These are phyloP conservation scores for Suillus paluster DNA, from an alignment of 768 basidiomycete species.

Conservation along the genomic window DNA sequence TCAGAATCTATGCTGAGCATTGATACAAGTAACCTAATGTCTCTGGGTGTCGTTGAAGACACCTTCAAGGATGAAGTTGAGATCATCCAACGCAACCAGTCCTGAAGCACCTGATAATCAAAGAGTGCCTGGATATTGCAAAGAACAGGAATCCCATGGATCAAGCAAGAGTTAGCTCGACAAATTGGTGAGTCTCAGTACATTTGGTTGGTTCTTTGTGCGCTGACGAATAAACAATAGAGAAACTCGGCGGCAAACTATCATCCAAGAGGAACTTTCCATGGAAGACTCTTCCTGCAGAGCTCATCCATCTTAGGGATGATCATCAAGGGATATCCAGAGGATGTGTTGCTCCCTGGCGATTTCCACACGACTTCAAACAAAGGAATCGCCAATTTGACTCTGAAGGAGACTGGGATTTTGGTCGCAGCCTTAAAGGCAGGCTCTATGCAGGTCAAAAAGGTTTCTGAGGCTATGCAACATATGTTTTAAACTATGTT, in stretches of 20 bases:
- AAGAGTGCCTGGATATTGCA: slow-evolving; percentile 1
- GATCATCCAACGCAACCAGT: background rate
- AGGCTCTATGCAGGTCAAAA: background rate
- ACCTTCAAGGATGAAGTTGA: background rate
- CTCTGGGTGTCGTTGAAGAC: background rate
- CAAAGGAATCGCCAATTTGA: background rate
- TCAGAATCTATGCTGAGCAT: background rate
- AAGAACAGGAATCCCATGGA: background rate
- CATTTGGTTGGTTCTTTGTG: background rate
- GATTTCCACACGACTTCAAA: background rate
- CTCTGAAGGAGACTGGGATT: background rate
- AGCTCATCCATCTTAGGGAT: background rate
- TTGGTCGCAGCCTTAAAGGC: background rate
- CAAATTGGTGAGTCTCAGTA: background rate
- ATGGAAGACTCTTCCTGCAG: slow-evolving; percentile 3
- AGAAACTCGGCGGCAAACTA: background rate
- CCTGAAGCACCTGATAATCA: background rate
- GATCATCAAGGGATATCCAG: background rate
- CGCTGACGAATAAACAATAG: background rate
- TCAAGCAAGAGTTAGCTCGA: background rate
- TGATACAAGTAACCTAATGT: background rate
- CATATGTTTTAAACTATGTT: background rate
- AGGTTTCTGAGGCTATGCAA: background rate
- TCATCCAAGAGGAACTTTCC: slow-evolving; percentile 5
- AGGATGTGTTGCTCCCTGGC: slow-evolving; percentile 4